Base-by-base conservation (phyloP, 2,329 filamentous ascomycete genomes). In the Madurella mycetomatis region DNA sequence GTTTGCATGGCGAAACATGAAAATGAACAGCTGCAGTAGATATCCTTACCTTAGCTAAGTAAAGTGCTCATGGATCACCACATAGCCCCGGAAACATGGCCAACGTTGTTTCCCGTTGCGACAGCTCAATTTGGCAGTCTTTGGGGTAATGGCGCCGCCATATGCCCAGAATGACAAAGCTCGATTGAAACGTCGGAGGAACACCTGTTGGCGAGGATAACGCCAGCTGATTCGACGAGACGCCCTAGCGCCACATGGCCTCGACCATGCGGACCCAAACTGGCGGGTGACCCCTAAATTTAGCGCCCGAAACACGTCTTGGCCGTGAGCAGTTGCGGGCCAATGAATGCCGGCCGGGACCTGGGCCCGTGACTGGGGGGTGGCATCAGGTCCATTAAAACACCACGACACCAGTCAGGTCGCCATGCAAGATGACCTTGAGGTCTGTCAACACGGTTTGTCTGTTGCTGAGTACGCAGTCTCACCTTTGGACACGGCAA, bases 211-310 rank as follows among this genome's bases (percentile, higher is more conserved):
- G 57, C 9, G 17, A 17, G 31, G 25, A 32, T 42, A 16, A 43
- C 37, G 40, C 15, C 48, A 49, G 39, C 51, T 59, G 57, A 59
- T 59, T 59, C 47, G 57, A 51, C 19, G 17, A n/a, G 18, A 43
- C 13, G 7, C 7, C 25, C 51, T 47, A 16, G 43, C 44, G 49
- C 48, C 54, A 42, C 57, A 54, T 54, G 51, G 51, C 45, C 54
- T 40, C 40, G n/a, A 45, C n/a, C n/a, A 30, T 13, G 44, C 39
- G 40, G 54, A 55, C 52, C 57, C 57, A 51, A 51, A 51, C 54
- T 18, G 49, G 49, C 57, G 57, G 57, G 47, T 59, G 57, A 57
- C 57, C 54, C 30, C 57, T 55, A 59, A 59, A 53, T 52, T 59
- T 59, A 59, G 56, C 41, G 48, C 54, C 34, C 51, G 54, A 59